Conservation (phyloP, 331 rosid species). For the Pyrus hybrid region DNA sequence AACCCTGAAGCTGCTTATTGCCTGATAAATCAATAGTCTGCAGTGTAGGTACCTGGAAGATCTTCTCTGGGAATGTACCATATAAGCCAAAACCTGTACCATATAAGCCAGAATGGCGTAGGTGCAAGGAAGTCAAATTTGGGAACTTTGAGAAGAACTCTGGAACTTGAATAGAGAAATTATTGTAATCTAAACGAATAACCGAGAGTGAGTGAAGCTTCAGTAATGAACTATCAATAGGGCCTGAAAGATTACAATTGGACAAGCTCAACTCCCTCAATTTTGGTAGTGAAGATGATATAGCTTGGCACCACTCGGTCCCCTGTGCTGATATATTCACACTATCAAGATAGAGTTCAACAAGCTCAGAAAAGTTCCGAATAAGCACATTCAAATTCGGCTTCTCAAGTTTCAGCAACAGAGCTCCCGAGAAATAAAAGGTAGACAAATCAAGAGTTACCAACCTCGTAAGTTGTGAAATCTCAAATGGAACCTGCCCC, state of each 20-base stretch:
- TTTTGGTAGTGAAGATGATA: conserved; percentile 11
- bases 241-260: conserved; percentile 19
- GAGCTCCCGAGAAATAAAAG: fast-evolving
- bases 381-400: conserved; percentile 19
- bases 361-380: conserved; percentile 12
- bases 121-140: conserved; percentile 17
- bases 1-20: conserved; percentile 2
- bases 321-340: conserved; percentile 27
- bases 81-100: not conserved
- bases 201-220: conserved; percentile 23
- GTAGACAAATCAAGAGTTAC: conserved; percentile 34
- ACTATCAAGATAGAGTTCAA: conserved; percentile 33
- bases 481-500: conserved; percentile 39
- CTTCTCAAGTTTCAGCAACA: conserved; percentile 16
- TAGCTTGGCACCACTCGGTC: conserved; percentile 21
- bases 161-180: conserved; percentile 30
- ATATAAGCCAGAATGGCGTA: no score
- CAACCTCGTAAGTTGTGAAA: conserved; percentile 20
- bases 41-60: conserved; percentile 27
- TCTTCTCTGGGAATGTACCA: conserved; percentile 34
- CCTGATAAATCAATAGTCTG: conserved; percentile 10
- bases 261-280: conserved; percentile 35
- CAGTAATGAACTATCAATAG: conserved; percentile 15
- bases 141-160: conserved; percentile 19
- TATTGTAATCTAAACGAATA: conserved; percentile 6